phyloP scores from a whole-genome alignment of 2,329 filamentous ascomycete species.

The Chalaropsis ovoidea region DNA sequence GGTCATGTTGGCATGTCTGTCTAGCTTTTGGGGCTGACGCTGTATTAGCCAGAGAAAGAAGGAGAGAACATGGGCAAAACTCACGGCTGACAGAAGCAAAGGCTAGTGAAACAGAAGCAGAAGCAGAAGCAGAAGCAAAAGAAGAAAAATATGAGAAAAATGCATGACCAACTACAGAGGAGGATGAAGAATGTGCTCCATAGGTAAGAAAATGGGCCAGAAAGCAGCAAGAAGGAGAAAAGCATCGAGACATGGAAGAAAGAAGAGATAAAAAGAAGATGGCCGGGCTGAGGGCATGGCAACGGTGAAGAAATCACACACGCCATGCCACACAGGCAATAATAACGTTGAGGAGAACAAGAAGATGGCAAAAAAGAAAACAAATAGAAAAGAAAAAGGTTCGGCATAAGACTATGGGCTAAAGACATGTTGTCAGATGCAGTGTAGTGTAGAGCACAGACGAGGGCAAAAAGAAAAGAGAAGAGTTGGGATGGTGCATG shows the following conservation, averaged over 20 bases:
- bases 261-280: background rate
- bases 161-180: background rate
- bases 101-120: background rate
- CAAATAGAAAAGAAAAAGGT: too few relatives aligned
- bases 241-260: background rate
- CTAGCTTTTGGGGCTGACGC: too few relatives aligned
- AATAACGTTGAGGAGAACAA: background rate
- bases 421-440: background rate
- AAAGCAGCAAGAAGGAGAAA: background rate
- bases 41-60: too few relatives aligned
- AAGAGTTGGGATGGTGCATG: background rate
- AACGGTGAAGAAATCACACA: background rate
- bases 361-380: background rate
- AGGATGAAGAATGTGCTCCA: constrained; percentile 7
- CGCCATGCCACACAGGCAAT: too few relatives aligned
- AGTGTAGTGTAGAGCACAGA: background rate
- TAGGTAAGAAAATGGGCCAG: background rate
- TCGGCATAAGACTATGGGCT: background rate
- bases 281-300: background rate
- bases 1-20: too few relatives aligned
- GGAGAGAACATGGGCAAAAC: background rate
- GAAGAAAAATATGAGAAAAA: background rate
- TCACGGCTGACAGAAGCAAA: too few relatives aligned
- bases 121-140: background rate
- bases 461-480: background rate